Percentiles rank a stretch among this genome's conserved stretches.
Evolutionary conservation across 2,329 filamentous ascomycete genomes (phyloP).

Genomic region (Phoma sp.): DNA sequence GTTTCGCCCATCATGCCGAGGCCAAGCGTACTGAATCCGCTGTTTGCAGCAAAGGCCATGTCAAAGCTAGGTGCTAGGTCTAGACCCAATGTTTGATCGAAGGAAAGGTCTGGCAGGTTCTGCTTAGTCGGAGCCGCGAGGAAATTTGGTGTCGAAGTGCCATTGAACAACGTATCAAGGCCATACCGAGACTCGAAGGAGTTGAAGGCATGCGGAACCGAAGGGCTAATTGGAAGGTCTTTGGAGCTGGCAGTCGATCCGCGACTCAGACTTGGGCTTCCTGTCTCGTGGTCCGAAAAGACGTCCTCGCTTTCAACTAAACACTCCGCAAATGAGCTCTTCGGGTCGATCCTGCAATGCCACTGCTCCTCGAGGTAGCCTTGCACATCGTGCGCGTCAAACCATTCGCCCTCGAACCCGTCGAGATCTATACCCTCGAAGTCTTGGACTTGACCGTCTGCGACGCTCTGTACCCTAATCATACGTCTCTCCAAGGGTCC

Average conservation of each 20-base stretch:
- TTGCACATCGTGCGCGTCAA: constrained; percentile 78
- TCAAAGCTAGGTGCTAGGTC: constrained; percentile 41
- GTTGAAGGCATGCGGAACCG: background rate
- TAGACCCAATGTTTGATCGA: constrained; percentile 43
- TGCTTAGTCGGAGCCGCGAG: constrained; percentile 13
- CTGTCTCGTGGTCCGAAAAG: constrained; percentile 15
- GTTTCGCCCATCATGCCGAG: constrained; percentile 24
- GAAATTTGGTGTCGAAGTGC: constrained; percentile 1
- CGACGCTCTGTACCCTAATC: constrained; percentile 23
- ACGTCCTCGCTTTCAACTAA: constrained; percentile 31
- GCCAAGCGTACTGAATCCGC: constrained; percentile 18
- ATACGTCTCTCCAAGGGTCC: constrained; percentile 43
- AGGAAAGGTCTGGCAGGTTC: constrained; percentile 30
- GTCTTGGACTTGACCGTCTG: constrained; percentile 30
- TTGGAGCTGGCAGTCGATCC: constrained; percentile 4
- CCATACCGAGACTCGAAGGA: constrained; percentile 27
- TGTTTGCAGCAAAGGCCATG: constrained; percentile 20
- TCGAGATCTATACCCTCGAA: constrained; percentile 57
- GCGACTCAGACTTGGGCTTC: constrained; percentile 1
- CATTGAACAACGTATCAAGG: constrained; percentile 29
- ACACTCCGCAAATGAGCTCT: constrained; percentile 65
- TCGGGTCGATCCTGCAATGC: constrained; percentile 67
- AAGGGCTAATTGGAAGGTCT: constrained; percentile 2
- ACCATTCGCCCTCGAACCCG: constrained; percentile 76
- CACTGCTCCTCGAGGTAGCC: constrained; percentile 68